These are phyloP conservation scores for Reticulascus tulasneorum DNA, from an alignment of 2,329 filamentous ascomycete species.

Conservation along the genomic window DNA sequence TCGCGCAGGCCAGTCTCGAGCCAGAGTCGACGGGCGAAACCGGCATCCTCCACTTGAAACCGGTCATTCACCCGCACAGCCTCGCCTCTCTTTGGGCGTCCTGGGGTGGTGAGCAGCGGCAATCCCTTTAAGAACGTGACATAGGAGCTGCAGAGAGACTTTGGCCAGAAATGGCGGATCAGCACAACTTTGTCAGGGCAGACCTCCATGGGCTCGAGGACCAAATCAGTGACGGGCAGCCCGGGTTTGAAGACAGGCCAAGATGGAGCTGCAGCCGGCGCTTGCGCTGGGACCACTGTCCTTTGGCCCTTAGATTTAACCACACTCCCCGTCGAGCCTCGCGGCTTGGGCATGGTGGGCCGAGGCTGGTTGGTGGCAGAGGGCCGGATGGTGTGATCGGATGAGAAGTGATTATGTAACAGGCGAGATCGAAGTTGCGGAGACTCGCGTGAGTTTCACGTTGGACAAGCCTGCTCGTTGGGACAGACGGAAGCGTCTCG, in stretches of 20 bases:
- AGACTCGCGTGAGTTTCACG: no score
- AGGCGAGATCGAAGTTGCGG: no score
- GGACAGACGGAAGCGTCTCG: no score
- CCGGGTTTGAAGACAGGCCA: conserved; percentile 72
- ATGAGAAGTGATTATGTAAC: no score
- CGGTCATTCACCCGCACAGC: conserved; percentile 86
- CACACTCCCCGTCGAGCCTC: no score
- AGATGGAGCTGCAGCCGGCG: conserved; percentile 35
- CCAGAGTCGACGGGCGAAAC: conserved; percentile 75
- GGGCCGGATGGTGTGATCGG: no score
- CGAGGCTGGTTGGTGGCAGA: no score
- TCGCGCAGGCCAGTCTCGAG: conserved; percentile 69
- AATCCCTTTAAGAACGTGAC: conserved; percentile 66
- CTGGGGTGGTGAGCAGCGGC: conserved; percentile 72
- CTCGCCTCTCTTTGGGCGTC: conserved; percentile 73
- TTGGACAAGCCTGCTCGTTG: no score
- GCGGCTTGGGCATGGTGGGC: no score
- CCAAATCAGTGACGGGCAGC: conserved; percentile 61
- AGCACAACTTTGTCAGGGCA: conserved; percentile 65
- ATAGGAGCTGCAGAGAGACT: conserved; percentile 70
- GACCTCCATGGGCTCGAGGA: conserved; percentile 47
- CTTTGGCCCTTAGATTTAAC: no score
- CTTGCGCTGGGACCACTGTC: no score
- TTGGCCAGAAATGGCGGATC: conserved; percentile 70
- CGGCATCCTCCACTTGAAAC: conserved; percentile 73